Base-by-base conservation (phyloP, 331 rosid genomes). In the Prunus yedoensis region DNA sequence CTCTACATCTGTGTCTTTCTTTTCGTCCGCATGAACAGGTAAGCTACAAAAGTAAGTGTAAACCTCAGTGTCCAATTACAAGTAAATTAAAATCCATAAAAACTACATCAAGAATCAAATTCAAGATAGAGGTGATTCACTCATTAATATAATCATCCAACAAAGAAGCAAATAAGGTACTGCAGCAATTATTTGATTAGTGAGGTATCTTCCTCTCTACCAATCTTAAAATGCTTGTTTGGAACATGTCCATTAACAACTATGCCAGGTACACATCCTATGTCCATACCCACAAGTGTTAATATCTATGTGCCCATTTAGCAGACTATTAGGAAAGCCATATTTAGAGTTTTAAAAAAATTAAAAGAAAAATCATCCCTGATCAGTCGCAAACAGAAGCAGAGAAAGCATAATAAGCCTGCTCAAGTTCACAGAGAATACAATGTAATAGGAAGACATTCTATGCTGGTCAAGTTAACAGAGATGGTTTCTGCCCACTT, bases 21-120 rank as follows among this genome's bases (percentile, higher is more conserved):
- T 90, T 88, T 91, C 28, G 91, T 88, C 81, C 97, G 86, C 83
- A 64, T 61, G 77, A 92, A 89, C 68, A 89, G 56, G 70, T 92
- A 95, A 76, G 79, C 97, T 94, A 72, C 78, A 89, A 84, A 38
- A 76, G 74, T 72, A 78, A 74, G 80, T 53, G 79, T 41, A 77
- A 68, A 54, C 65, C 51, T 81, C 71, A 86, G 75, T 41, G 18
- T 73, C 41, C 57, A 56, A 60, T 47, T 27, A 17, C 50, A 56
- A 75, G 68, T 41, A 45, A 58, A 59, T 20, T 47, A 49, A 78
- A 51, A 61, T 58, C 54, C 43, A 58, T 8, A 72, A 16, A 62
- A 68, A 20, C 27, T 38, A 54, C 21, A 72, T 47, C 63, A 59
- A 63, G 72, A 41, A 51, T 20, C 66, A 16, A 58, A 66, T 66